phyloP scores from a whole-genome alignment of 768 basidiomycete genomes.

The Podaxis carcinomalis region DNA sequence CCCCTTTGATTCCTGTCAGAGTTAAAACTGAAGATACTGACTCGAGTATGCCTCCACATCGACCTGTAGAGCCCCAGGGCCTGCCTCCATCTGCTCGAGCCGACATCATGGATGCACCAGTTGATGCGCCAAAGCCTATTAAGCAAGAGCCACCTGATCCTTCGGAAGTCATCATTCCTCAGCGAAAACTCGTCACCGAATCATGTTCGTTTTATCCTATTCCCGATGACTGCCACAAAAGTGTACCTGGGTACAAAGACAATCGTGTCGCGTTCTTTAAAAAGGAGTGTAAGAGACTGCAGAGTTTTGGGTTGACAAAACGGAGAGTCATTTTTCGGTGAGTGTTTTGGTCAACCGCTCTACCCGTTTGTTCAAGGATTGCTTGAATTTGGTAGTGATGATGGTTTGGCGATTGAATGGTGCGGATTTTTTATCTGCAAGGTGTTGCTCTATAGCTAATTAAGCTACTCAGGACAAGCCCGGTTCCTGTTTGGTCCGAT shows the following conservation, averaged over 20 bases:
- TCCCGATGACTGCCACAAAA: conserved; percentile 3
- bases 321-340: conserved; percentile 9
- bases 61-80: not conserved
- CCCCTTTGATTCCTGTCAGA: not conserved
- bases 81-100: not conserved
- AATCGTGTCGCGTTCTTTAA: conserved; percentile 5
- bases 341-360: not conserved
- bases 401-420: conserved; percentile 11
- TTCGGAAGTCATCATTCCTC: not conserved
- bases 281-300: conserved; percentile 4
- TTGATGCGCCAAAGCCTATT: not conserved
- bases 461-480: not conserved
- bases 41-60: not conserved
- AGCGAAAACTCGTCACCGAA: conserved; percentile 7
- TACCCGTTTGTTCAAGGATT: no score
- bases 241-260: not conserved
- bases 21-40: not conserved
- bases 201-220: conserved; percentile 10
- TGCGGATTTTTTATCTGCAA: not conserved
- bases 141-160: conserved; percentile 4
- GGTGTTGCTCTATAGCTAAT: not conserved
- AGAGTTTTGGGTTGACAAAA: conserved; percentile 5
- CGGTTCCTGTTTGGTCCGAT: conserved; percentile 10
- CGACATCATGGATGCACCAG: no score
- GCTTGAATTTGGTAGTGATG: not conserved